These are phyloP conservation scores for Cystobasidium sp. DNA, from an alignment of 1,284 basidiomycete species.

Conservation along the genomic window DNA sequence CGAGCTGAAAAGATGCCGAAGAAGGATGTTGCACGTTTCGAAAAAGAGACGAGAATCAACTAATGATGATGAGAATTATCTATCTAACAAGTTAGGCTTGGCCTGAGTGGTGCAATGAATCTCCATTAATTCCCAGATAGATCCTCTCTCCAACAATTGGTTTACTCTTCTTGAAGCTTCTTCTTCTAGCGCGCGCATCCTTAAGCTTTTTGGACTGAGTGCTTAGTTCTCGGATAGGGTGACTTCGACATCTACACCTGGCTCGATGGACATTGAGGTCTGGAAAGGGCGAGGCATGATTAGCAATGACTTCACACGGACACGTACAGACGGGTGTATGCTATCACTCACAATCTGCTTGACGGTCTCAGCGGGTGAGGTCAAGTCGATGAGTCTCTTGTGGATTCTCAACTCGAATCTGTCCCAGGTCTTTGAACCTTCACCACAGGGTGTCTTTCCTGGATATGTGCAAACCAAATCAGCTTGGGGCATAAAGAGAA, in stretches of 20 bases:
- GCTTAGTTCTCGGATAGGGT: conserved; percentile 46
- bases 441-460: conserved; percentile 84
- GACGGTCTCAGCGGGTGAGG: conserved; percentile 98
- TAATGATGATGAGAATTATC: too few relatives aligned
- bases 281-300: too few relatives aligned
- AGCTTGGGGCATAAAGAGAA: conserved; percentile 31
- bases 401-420: conserved; percentile 99
- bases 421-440: conserved; percentile 99
- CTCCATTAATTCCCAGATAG: too few relatives aligned
- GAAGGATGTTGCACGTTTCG: too few relatives aligned
- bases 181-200: background rate
- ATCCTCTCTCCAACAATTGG: too few relatives aligned
- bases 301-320: background rate
- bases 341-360: conserved; percentile 88
- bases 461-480: conserved; percentile 15
- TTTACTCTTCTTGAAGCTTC: background rate
- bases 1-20: too few relatives aligned
- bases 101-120: too few relatives aligned
- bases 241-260: conserved; percentile 49
- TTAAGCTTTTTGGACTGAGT: background rate
- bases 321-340: conserved; percentile 26
- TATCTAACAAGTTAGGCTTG: too few relatives aligned
- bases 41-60: too few relatives aligned
- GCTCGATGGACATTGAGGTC: conserved; percentile 51
- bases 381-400: conserved; percentile 99